phyloP scores from a whole-genome alignment of 768 basidiomycete genomes.

The Boletus coccyginus region DNA sequence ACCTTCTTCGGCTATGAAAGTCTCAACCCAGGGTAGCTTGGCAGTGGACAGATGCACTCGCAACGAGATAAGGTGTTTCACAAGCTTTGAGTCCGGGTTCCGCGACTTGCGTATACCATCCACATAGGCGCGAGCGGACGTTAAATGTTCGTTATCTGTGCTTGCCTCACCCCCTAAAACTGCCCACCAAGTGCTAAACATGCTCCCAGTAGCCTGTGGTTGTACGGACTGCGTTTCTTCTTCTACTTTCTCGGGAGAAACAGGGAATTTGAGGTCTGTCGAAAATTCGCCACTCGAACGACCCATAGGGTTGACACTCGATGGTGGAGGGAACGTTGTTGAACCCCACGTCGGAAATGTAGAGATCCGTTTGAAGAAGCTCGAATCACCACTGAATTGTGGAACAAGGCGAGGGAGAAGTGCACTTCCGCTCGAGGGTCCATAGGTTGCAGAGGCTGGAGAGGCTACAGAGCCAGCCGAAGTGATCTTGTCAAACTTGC shows the following conservation, averaged over 20 bases:
- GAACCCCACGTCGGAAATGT: conserved; percentile 57
- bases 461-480: conserved; percentile 26
- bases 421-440: conserved; percentile 53
- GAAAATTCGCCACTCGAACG: conserved; percentile 41
- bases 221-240: conserved; percentile 40
- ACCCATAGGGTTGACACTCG: conserved; percentile 24
- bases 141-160: conserved; percentile 37
- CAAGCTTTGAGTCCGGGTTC: background rate
- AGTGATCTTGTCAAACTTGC: conserved; percentile 32
- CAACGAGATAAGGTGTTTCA: no score
- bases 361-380: conserved; percentile 66
- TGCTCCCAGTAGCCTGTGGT: conserved; percentile 69
- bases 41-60: no score
- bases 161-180: conserved; percentile 54
- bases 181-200: conserved; percentile 77
- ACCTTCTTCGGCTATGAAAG: conserved; percentile 46
- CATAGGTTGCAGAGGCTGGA: conserved; percentile 49
- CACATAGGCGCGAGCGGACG: conserved; percentile 58
- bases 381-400: conserved; percentile 71
- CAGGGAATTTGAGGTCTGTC: conserved; percentile 19
- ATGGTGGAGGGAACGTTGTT: conserved; percentile 34
- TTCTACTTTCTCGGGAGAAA: conserved; percentile 27
- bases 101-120: no score
- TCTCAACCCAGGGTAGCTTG: no score
- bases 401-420: conserved; percentile 68